Base-by-base conservation (phyloP, 1,284 basidiomycete species). In the Earliella scabrosa region DNA sequence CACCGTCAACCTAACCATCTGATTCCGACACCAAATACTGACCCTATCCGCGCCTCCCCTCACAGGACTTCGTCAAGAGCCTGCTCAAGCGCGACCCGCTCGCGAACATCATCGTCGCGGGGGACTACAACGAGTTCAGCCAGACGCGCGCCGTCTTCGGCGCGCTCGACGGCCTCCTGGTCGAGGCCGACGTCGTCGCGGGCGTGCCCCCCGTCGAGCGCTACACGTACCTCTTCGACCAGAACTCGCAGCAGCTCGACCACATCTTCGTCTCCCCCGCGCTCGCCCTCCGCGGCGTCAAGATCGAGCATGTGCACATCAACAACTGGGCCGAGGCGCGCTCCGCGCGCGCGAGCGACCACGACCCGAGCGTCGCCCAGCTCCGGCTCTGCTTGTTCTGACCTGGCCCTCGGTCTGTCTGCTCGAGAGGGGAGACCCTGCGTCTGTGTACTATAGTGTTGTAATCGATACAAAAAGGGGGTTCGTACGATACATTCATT, bases 121-220 rank as follows among this genome's bases (percentile, higher is more conserved):
- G 85, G n/a, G 85, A 87, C 70, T 85, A 80, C 72, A 87, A 87
- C 68, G 85, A 86, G 63, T 86, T 75, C 68, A 61, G 75, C 23
- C 78, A 82, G 61, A 78, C 83, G 2, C 76, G 78, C 46, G 75
- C 79, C 16, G 82, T 82, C 31, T 85, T 81, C 66, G 70, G 73
- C 38, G 73, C 82, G 2, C 71, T 86, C 57, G 71, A 68, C 7
- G 66, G 67, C 7, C 61, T 82, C 43, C 64, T 84, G 55, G 68
- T 67, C 23, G 82, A 85, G 47, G 74, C 82, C 41, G 82, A 85
- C 67, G 82, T 77, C 55, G 73, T 76, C 5, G 78, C 81, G 11
- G 68, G 68, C 45, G 72, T 83, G 41, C 73, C 76, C 18, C 67
- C 69, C 3, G 78, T 77, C 20, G 85, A 87, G 67, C 74, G 83